phyloP scores from a whole-genome alignment of 1,284 basidiomycete genomes.

The Tilletia indica region DNA sequence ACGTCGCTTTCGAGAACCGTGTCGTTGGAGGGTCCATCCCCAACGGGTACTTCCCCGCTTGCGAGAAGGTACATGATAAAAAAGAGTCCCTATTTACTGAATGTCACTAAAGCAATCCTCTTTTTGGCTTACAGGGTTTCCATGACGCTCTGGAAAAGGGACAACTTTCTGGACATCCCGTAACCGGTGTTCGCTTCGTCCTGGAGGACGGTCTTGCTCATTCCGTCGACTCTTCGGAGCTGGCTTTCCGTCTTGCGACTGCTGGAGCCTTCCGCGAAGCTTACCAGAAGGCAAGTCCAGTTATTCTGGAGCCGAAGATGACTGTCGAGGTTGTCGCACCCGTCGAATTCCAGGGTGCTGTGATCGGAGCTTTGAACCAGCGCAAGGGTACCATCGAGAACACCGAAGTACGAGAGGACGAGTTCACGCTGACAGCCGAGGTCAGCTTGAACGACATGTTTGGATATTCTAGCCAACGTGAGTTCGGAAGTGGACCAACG shows the following conservation, averaged over 20 bases:
- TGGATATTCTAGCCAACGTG: conserved; percentile 63
- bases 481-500: neutral
- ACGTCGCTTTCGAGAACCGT: conserved; percentile 80
- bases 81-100: neutral
- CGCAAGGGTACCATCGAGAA: conserved; percentile 92
- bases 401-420: conserved; percentile 93
- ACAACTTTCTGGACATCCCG: conserved; percentile 79
- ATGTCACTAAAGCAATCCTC: neutral
- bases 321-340: conserved; percentile 95
- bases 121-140: conserved; percentile 69
- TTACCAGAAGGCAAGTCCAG: conserved; percentile 73
- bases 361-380: conserved; percentile 91
- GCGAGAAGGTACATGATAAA: conserved; percentile 71
- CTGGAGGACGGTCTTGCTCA: conserved; percentile 90
- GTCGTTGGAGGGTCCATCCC: conserved; percentile 94
- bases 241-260: conserved; percentile 87
- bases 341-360: conserved; percentile 91
- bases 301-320: conserved; percentile 97
- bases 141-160: conserved; percentile 91
- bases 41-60: conserved; percentile 84
- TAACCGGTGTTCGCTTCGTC: conserved; percentile 82
- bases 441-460: conserved; percentile 99
- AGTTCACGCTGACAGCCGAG: conserved; percentile 88
- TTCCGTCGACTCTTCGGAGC: conserved; percentile 93
- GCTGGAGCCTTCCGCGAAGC: conserved; percentile 91